A percentile compares a stretch with the other conserved stretches of the same genome.
Conservation (phyloP, 345 rosid species). For the Alliaria petiolata region DNA sequence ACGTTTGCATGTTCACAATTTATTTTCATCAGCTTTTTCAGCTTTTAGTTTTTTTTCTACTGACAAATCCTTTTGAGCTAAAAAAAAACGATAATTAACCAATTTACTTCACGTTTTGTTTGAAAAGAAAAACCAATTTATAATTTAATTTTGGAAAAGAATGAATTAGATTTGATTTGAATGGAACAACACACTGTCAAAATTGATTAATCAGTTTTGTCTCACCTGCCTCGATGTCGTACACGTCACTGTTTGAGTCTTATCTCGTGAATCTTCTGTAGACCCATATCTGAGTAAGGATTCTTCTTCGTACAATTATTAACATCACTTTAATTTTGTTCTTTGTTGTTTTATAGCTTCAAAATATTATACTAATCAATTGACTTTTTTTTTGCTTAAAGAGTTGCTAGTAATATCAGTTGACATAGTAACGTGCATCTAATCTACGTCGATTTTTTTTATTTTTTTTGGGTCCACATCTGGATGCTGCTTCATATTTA, state of each 20-base stretch:
- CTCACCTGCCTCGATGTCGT: constrained; percentile 30
- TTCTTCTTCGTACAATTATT: constrained; percentile 26
- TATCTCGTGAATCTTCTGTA: constrained; percentile 30
- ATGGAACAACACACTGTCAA: constrained; percentile 26
- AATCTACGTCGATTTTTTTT: neutral
- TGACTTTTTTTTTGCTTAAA: too few species aligned
- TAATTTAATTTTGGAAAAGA: neutral
- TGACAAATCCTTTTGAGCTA: constrained; percentile 16
- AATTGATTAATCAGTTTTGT: constrained; percentile 32
- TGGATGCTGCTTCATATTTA: too few species aligned
- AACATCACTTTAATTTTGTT: neutral
- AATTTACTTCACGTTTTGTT: neutral
- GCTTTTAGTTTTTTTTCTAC: constrained; percentile 8
- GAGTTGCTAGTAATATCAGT: too few species aligned
- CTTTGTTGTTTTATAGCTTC: constrained; percentile 15
- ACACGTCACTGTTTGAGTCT: constrained; percentile 29
- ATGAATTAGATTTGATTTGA: constrained; percentile 18
- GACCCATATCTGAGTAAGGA: constrained; percentile 23
- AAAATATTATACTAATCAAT: neutral
- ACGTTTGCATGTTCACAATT: constrained; percentile 32
- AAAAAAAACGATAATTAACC: neutral
- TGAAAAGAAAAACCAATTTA: neutral
- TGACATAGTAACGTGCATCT: too few species aligned
- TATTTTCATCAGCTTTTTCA: constrained; percentile 30
- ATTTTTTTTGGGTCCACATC: too few species aligned